These are phyloP conservation scores for Fusarium devonianum DNA, from an alignment of 2,329 filamentous ascomycete genomes.

Conservation along the genomic window DNA sequence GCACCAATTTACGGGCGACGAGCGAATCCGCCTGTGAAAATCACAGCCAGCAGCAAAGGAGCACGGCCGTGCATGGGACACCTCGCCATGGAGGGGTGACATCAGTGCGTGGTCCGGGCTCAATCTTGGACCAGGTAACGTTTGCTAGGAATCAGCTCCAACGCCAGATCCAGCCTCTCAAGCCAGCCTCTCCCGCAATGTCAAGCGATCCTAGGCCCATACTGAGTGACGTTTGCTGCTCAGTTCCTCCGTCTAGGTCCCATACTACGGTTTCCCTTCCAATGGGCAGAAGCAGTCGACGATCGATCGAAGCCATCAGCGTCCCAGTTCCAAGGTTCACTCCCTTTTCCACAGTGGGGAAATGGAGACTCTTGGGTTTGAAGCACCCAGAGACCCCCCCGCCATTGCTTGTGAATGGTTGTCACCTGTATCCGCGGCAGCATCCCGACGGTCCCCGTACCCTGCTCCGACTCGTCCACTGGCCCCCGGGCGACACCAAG, in stretches of 20 bases:
- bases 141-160: neutral
- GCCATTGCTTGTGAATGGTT: slow-evolving; percentile 15
- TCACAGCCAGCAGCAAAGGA: neutral
- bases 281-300: slow-evolving; percentile 5
- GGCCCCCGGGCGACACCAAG: slow-evolving; percentile 9
- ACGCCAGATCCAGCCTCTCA: slow-evolving; percentile 1
- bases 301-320: slow-evolving; percentile 8
- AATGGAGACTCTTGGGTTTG: slow-evolving; percentile 16
- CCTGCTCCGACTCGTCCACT: slow-evolving; percentile 17
- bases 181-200: slow-evolving; percentile 28
- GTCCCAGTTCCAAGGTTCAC: slow-evolving; percentile 26
- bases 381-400: neutral
- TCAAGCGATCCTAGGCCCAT: slow-evolving; percentile 1
- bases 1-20: neutral
- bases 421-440: slow-evolving; percentile 19
- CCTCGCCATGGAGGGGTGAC: too few species aligned
- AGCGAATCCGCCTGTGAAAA: neutral
- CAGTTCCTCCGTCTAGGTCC: neutral
- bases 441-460: slow-evolving; percentile 23
- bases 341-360: slow-evolving; percentile 9
- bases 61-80: neutral
- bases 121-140: too few species aligned
- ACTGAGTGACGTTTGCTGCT: neutral
- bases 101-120: slow-evolving; percentile 3
- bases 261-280: neutral